Evolutionary conservation across 495 filamentous ascomycete species (phyloP).

Genomic region (Parachaetomium inaequale): DNA sequence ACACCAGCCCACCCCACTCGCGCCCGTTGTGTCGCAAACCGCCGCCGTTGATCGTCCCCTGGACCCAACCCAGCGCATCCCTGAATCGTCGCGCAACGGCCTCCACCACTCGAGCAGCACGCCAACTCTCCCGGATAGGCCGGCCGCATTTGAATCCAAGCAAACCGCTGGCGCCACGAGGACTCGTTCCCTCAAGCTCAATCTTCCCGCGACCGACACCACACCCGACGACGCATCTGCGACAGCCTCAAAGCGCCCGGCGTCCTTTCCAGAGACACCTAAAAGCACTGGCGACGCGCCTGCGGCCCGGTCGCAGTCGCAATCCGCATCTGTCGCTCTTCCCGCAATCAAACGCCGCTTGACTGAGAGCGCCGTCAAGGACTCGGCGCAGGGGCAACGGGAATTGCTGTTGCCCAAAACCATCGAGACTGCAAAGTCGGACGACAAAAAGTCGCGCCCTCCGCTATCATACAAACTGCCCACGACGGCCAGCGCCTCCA

Average conservation of each 20-base stretch:
- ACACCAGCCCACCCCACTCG: conserved; percentile 40
- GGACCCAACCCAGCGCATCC: conserved; percentile 29
- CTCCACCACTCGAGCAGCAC: conserved; percentile 30
- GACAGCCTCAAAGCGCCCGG: conserved; percentile 36
- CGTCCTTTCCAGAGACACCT: conserved; percentile 39
- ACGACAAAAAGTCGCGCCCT: conserved; percentile 44
- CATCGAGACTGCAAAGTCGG: conserved; percentile 26
- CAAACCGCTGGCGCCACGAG: conserved; percentile 9
- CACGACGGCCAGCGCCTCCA: conserved; percentile 12
- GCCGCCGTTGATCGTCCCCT: conserved; percentile 13
- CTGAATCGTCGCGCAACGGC: conserved; percentile 19
- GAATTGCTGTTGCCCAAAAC: conserved; percentile 39
- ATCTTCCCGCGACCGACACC: conserved; percentile 4
- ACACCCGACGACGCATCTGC: conserved; percentile 13
- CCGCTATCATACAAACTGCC: conserved; percentile 43
- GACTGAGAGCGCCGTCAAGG: conserved; percentile 29
- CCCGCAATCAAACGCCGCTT: conserved; percentile 26
- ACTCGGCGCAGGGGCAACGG: conserved; percentile 39
- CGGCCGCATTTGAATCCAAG: conserved; percentile 15
- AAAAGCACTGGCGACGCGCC: conserved; percentile 23
- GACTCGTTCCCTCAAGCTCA: conserved; percentile 16
- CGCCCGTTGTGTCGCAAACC: conserved; percentile 38
- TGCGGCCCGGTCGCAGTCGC: conserved; percentile 19
- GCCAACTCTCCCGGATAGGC: conserved; percentile 21
- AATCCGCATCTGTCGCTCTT: conserved; percentile 25